Conservation (phyloP, 768 basidiomycete genomes). For the Lactifluus subvellereus region DNA sequence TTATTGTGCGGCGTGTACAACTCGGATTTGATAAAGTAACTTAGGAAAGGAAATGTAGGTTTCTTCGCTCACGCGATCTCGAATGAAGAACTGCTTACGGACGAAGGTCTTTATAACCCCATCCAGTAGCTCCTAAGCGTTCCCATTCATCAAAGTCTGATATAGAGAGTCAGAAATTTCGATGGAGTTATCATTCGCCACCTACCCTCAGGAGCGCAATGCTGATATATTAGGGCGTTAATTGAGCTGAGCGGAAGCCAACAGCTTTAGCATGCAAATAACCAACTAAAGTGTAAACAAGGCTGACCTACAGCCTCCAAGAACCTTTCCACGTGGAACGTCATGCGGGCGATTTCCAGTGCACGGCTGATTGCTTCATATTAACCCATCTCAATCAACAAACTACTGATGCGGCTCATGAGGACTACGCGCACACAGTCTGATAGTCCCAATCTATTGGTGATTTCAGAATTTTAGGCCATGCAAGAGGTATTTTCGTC, state of each 20-base stretch:
- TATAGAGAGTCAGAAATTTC: background rate
- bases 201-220: conserved; percentile 20
- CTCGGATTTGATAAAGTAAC: conserved; percentile 23
- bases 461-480: conserved; percentile 16
- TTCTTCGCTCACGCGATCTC: background rate
- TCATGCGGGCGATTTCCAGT: conserved; percentile 10
- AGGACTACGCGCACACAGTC: conserved; percentile 10
- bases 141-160: conserved; percentile 26
- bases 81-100: conserved; percentile 12
- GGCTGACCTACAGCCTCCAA: conserved; percentile 17
- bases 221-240: conserved; percentile 21
- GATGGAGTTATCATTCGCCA: background rate
- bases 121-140: conserved; percentile 24
- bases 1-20: conserved; percentile 10
- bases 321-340: conserved; percentile 19
- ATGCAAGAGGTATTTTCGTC: conserved; percentile 20
- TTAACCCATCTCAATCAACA: background rate
- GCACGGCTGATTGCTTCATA: conserved; percentile 7
- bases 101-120: conserved; percentile 24
- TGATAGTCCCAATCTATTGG: conserved; percentile 20
- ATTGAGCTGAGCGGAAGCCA: conserved; percentile 8
- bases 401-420: background rate
- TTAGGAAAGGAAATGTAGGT: background rate
- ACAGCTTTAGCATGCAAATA: background rate
- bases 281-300: background rate